Conservation (phyloP, 805 yeast genomes). For the Huiozyma naganishii region DNA sequence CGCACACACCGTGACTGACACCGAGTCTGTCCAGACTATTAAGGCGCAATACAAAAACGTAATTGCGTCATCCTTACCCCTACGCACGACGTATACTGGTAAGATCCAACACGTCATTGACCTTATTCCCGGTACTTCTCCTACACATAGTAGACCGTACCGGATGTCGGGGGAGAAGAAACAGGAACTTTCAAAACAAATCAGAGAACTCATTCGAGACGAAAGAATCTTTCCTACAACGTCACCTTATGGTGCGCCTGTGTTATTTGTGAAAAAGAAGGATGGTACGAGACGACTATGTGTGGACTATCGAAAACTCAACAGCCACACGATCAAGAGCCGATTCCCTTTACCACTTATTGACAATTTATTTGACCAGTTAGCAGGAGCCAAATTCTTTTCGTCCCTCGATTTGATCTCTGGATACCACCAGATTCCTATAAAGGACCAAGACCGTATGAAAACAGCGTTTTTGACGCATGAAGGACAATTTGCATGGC, state of each 20-base stretch:
- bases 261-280: slow-evolving; percentile 1
- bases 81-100: too few species aligned
- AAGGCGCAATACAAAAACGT: too few species aligned
- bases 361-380: not conserved
- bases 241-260: not conserved
- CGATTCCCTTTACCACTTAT: slow-evolving; percentile 2
- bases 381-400: slow-evolving; percentile 1
- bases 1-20: too few species aligned
- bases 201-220: too few species aligned
- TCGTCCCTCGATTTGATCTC: slow-evolving; percentile 5
- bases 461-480: slow-evolving; percentile 2
- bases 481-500: not conserved
- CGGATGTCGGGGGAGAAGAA: too few species aligned
- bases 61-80: too few species aligned
- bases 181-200: too few species aligned
- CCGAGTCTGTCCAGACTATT: too few species aligned
- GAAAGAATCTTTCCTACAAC: too few species aligned
- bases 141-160: too few species aligned
- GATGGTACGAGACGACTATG: slow-evolving; percentile 1
- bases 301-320: slow-evolving; percentile 5
- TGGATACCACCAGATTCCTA: slow-evolving; percentile 9
- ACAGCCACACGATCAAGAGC: slow-evolving; percentile 3
- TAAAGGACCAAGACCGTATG: slow-evolving; percentile 3
- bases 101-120: too few species aligned
- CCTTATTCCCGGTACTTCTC: too few species aligned